phyloP scores from a whole-genome alignment of 164 flowering plant genomes.

The Annona cherimola region DNA sequence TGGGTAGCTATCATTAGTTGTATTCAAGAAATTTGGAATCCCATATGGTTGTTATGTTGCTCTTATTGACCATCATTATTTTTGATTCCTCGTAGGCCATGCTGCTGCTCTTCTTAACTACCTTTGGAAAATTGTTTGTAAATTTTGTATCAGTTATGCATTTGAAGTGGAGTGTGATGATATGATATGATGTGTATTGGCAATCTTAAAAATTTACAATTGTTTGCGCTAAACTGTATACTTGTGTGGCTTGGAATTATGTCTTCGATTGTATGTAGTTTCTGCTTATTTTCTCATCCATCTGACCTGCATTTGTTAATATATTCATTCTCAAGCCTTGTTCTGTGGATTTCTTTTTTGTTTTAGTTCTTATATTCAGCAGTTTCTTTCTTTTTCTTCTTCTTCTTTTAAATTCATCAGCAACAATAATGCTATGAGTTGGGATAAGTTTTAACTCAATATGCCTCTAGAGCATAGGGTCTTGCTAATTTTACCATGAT shows the following conservation, averaged over 20 bases:
- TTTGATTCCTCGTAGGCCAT: neutral
- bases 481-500: neutral
- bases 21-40: too few relatives aligned
- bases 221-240: neutral
- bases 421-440: too few relatives aligned
- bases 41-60: too few relatives aligned
- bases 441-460: neutral
- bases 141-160: neutral
- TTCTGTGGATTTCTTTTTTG: neutral
- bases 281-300: neutral
- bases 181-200: neutral
- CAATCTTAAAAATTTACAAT: neutral
- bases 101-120: neutral
- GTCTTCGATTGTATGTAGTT: neutral
- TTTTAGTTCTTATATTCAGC: neutral
- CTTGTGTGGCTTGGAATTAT: neutral
- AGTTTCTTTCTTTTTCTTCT: too few relatives aligned
- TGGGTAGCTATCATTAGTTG: too few relatives aligned
- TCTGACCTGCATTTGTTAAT: neutral
- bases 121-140: neutral
- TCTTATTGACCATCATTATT: too few relatives aligned
- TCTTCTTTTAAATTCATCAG: neutral
- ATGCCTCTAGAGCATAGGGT: neutral
- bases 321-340: neutral
- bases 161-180: neutral